Conservation (phyloP, 176 grass and related monocot genomes). For the Puya raimondii region DNA sequence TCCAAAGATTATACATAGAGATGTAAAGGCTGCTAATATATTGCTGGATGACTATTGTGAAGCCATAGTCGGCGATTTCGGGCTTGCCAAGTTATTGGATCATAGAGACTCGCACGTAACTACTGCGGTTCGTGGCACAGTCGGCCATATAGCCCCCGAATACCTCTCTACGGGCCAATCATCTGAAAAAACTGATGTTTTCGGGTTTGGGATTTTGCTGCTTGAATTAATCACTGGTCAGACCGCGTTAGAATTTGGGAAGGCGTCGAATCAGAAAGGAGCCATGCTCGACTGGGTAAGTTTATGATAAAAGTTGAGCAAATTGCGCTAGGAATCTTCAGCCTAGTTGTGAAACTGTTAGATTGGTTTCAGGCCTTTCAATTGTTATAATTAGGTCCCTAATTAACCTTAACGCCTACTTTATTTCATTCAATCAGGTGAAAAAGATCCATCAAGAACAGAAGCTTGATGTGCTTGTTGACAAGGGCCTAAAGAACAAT, state of each 20-base stretch:
- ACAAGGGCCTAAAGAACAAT: slow-evolving; percentile 43
- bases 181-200: slow-evolving; percentile 89
- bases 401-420: background rate
- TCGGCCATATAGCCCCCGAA: slow-evolving; percentile 91
- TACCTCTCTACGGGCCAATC: slow-evolving; percentile 94
- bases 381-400: background rate
- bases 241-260: slow-evolving; percentile 84
- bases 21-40: slow-evolving; percentile 88
- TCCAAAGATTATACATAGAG: slow-evolving; percentile 96
- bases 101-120: slow-evolving; percentile 87
- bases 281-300: slow-evolving; percentile 99
- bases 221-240: slow-evolving; percentile 83
- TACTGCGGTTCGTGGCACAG: slow-evolving; percentile 78
- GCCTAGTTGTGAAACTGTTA: background rate
- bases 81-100: slow-evolving; percentile 85
- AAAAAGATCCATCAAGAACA: slow-evolving; percentile 98
- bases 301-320: background rate
- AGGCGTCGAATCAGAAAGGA: slow-evolving; percentile 78
- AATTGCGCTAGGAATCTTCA: background rate
- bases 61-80: slow-evolving; percentile 86
- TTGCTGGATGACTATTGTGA: slow-evolving; percentile 81
- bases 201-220: slow-evolving; percentile 90
- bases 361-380: no score
- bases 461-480: slow-evolving; percentile 70
- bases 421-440: slow-evolving; percentile 43